These are phyloP conservation scores for Neurospora africana DNA, from an alignment of 495 filamentous ascomycete species.

Conservation along the genomic window DNA sequence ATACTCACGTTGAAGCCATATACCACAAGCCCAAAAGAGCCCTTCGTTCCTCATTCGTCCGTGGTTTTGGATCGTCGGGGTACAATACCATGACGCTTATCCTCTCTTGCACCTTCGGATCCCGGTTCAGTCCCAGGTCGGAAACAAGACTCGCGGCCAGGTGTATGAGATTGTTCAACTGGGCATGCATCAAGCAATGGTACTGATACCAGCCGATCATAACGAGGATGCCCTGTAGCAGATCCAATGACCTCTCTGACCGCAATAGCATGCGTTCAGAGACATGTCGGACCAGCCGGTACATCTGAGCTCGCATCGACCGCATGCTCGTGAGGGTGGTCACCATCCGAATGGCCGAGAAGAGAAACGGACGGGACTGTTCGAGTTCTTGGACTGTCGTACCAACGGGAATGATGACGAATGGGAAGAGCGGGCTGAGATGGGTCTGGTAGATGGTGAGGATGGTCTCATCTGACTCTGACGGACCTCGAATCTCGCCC, in stretches of 20 bases:
- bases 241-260: conserved; percentile 36
- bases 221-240: conserved; percentile 38
- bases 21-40: conserved; percentile 32
- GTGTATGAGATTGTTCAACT: conserved; percentile 34
- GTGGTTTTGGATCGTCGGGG: conserved; percentile 7
- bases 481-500: conserved; percentile 9
- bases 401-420: conserved; percentile 24
- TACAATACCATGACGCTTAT: conserved; percentile 10
- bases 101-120: conserved; percentile 18
- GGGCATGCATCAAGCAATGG: conserved; percentile 30
- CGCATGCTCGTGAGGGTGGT: conserved; percentile 27
- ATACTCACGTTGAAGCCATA: conserved; percentile 26
- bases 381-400: conserved; percentile 13
- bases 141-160: conserved; percentile 35
- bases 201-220: conserved; percentile 37
- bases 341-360: conserved; percentile 27
- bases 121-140: conserved; percentile 34
- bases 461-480: conserved; percentile 24
- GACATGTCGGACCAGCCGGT: conserved; percentile 28
- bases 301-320: conserved; percentile 27
- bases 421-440: conserved; percentile 27
- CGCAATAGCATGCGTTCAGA: conserved; percentile 35
- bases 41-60: conserved; percentile 25
- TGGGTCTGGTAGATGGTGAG: conserved; percentile 23
- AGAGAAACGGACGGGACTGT: conserved; percentile 22